These are phyloP conservation scores for Fusarium duplospermum DNA, from an alignment of 2,329 filamentous ascomycete genomes.

Conservation along the genomic window DNA sequence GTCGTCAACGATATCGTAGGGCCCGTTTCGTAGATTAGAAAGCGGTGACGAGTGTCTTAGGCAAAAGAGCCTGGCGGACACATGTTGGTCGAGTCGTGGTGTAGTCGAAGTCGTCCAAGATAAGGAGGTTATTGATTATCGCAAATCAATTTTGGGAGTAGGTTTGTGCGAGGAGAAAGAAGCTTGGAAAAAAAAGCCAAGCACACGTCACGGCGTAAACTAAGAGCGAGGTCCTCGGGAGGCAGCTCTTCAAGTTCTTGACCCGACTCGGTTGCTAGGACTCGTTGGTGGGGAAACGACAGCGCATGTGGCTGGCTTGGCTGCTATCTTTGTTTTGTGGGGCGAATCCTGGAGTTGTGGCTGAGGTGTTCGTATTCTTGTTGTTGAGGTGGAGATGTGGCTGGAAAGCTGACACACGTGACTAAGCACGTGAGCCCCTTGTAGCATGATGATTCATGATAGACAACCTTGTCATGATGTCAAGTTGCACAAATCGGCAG, in stretches of 20 bases:
- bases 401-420: background rate
- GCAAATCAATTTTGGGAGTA: background rate
- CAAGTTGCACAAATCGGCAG: background rate
- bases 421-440: background rate
- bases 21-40: background rate
- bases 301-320: slow-evolving; percentile 1
- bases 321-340: background rate
- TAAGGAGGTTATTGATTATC: background rate
- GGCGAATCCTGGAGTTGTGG: background rate
- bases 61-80: slow-evolving; percentile 14
- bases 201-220: slow-evolving; percentile 14
- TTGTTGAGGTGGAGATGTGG: background rate
- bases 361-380: background rate
- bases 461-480: background rate
- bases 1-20: slow-evolving; percentile 16
- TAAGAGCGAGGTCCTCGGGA: slow-evolving; percentile 16
- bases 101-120: slow-evolving; percentile 7
- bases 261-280: slow-evolving; percentile 21
- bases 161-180: slow-evolving; percentile 20
- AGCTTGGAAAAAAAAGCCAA: slow-evolving; percentile 7
- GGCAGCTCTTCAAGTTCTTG: slow-evolving; percentile 10
- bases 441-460: background rate
- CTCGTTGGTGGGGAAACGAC: slow-evolving; percentile 38
- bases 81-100: slow-evolving; percentile 15
- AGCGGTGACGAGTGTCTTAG: slow-evolving; percentile 35